Evolutionary conservation across 2,329 filamentous ascomycete genomes (phyloP), one percentile per base, ranked within the genome.

Genomic region (Sordariomycetes sp.): DNA sequence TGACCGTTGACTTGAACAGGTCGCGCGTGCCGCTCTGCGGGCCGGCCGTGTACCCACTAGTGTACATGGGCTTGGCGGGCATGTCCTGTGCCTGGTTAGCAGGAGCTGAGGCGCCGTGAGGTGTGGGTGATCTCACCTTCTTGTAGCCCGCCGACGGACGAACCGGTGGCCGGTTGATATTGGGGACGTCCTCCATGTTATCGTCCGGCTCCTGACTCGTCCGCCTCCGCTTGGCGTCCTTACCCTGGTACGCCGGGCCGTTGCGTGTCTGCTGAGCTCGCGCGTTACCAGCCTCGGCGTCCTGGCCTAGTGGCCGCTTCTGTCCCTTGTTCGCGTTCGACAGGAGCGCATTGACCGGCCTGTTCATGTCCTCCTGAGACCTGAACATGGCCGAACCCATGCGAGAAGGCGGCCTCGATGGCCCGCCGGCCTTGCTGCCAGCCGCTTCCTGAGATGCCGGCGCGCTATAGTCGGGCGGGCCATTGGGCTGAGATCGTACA

Each of bases 121-220:
- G 22, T 11, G 46, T 7, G 14, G n/a, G 46, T 24, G 22, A 7
- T 24, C 46, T 24, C 74, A 89, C 86, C 81, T 90, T 92, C 70
- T 82, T 83, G 65, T 79, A 74, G 40, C 75, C 78, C 54, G 80
- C 86, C 1, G 90, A 95, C 61, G 91, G 90, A 60, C 92, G 85
- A 64, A 95, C 90, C 6, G 91, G 90, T 57, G 90, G 89, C 16
- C 87, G 89, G 75, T 92, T 94, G 65, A 92, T 79, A 59, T 74
- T 78, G 28, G 72, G 74, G 53, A 83, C 78, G 48, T 82, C 79
- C 59, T 83, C 78, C 66, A 78, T 77, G 58, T 86, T 83, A 59
- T 86, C 81, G 62, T 89, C 85, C 61, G 83, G 80, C 59, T 85
- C 81, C 56, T 93, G 88, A 50, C 87, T 85, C 57, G 87, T 94